Conservation (phyloP, 495 filamentous ascomycete genomes). For the Melanomma pulvis-pyrius region DNA sequence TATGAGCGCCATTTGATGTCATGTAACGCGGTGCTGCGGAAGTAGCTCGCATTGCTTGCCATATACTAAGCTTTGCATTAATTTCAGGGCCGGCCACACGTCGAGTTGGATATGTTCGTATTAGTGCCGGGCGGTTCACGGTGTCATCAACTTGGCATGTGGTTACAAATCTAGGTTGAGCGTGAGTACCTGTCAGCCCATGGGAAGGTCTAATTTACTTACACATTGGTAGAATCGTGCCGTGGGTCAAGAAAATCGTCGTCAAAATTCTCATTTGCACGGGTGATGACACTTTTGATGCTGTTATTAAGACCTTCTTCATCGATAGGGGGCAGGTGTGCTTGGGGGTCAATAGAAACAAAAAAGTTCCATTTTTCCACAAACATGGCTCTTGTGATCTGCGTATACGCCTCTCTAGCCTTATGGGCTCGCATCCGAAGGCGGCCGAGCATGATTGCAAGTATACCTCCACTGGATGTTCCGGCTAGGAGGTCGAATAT, state of each 20-base stretch:
- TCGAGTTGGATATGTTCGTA: constrained; percentile 26
- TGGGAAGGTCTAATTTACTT: constrained; percentile 6
- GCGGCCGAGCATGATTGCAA: constrained; percentile 95
- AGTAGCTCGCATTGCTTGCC: constrained; percentile 92
- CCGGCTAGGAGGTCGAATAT: constrained; percentile 96
- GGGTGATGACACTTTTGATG: constrained; percentile 73
- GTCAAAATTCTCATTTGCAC: neutral
- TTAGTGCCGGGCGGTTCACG: constrained; percentile 18
- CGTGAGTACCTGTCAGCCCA: neutral
- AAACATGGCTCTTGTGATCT: constrained; percentile 87
- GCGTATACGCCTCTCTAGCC: constrained; percentile 90
- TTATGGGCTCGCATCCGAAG: constrained; percentile 88
- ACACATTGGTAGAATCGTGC: constrained; percentile 29
- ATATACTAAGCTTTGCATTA: constrained; percentile 86
- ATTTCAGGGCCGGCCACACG: constrained; percentile 72
- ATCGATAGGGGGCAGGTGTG: constrained; percentile 89
- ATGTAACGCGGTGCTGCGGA: constrained; percentile 87
- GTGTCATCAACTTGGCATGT: constrained; percentile 21
- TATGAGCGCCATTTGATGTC: constrained; percentile 48
- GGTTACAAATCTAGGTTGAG: constrained; percentile 19
- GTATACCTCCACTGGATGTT: constrained; percentile 88
- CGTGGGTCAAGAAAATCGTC: constrained; percentile 18
- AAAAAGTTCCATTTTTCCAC: constrained; percentile 66
- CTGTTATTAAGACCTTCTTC: constrained; percentile 88
- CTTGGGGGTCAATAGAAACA: constrained; percentile 69